Percentiles rank a stretch among this genome's conserved stretches.
Evolutionary conservation across 345 rosid species (phyloP).

Genomic region (Carallia pectinifolia): DNA sequence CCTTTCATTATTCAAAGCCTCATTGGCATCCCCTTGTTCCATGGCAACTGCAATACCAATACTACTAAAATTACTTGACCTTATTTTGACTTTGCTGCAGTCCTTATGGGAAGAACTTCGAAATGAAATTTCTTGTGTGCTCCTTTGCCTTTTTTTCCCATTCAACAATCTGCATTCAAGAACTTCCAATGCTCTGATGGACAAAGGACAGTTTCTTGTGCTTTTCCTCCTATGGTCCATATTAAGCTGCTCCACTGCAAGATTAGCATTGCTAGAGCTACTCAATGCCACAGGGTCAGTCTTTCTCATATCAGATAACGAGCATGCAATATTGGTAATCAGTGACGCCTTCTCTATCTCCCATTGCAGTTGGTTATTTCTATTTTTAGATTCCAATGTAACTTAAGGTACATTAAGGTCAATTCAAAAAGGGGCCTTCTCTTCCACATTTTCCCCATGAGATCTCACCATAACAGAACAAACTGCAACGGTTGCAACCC

Average conservation of each 20-base stretch:
- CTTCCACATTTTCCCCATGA: slow-evolving; percentile 15
- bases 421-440: slow-evolving; percentile 18
- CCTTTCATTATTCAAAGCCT: background rate
- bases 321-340: slow-evolving; percentile 19
- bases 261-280: slow-evolving; percentile 12
- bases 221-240: slow-evolving; percentile 55
- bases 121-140: background rate
- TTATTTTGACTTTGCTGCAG: slow-evolving; percentile 23
- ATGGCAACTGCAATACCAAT: slow-evolving; percentile 8
- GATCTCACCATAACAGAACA: slow-evolving; percentile 14
- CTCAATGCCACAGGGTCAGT: slow-evolving; percentile 5
- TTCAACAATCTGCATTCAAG: slow-evolving; percentile 50
- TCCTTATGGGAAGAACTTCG: slow-evolving; percentile 31
- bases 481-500: slow-evolving; percentile 1
- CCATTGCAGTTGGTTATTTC: slow-evolving; percentile 18
- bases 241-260: slow-evolving; percentile 22
- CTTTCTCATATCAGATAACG: slow-evolving; percentile 16
- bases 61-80: slow-evolving; percentile 10
- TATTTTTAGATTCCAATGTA: slow-evolving; percentile 18
- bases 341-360: slow-evolving; percentile 17
- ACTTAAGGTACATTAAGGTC: slow-evolving; percentile 34
- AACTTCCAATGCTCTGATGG: slow-evolving; percentile 66
- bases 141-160: slow-evolving; percentile 30
- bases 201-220: slow-evolving; percentile 66
- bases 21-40: slow-evolving; percentile 5